A percentile compares a stretch with the other conserved stretches of the same genome.
These are phyloP conservation scores for Curvularia sp. DNA, from an alignment of 2,329 filamentous ascomycete genomes.

Conservation along the genomic window DNA sequence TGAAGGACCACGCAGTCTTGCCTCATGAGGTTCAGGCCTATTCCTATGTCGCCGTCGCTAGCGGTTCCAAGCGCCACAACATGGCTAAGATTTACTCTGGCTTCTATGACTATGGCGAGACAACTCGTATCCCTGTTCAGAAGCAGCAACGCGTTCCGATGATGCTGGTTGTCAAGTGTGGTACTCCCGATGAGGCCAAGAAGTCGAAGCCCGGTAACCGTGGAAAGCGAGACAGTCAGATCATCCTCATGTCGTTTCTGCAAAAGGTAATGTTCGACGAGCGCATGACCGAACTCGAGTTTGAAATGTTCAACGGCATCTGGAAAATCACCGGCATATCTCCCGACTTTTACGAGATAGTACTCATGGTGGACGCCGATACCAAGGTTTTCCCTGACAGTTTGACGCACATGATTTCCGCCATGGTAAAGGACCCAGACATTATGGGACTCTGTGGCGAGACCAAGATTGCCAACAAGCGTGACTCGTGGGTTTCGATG, in stretches of 20 bases:
- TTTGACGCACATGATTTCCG: slow-evolving; percentile 97
- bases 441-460: slow-evolving; percentile 99
- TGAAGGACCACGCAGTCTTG: slow-evolving; percentile 84
- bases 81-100: slow-evolving; percentile 99
- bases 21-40: slow-evolving; percentile 86
- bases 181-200: slow-evolving; percentile 82
- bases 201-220: slow-evolving; percentile 93
- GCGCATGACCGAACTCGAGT: slow-evolving; percentile 98
- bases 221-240: slow-evolving; percentile 98
- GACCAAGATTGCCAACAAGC: slow-evolving; percentile 99
- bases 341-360: slow-evolving; percentile 95
- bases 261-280: slow-evolving; percentile 99
- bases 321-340: slow-evolving; percentile 99
- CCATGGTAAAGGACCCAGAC: slow-evolving; percentile 98
- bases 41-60: slow-evolving; percentile 96
- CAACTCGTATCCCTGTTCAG: slow-evolving; percentile 78
- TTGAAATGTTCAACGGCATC: slow-evolving; percentile 98
- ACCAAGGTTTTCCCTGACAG: slow-evolving; percentile 99
- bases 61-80: slow-evolving; percentile 96
- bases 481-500: slow-evolving; percentile 90
- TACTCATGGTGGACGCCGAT: slow-evolving; percentile 99
- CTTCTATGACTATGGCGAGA: slow-evolving; percentile 93
- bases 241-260: slow-evolving; percentile 98
- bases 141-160: slow-evolving; percentile 98
- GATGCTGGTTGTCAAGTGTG: slow-evolving; percentile 95